phyloP scores from a whole-genome alignment of 2,329 filamentous ascomycete genomes.

The Phialocephala subalpina region DNA sequence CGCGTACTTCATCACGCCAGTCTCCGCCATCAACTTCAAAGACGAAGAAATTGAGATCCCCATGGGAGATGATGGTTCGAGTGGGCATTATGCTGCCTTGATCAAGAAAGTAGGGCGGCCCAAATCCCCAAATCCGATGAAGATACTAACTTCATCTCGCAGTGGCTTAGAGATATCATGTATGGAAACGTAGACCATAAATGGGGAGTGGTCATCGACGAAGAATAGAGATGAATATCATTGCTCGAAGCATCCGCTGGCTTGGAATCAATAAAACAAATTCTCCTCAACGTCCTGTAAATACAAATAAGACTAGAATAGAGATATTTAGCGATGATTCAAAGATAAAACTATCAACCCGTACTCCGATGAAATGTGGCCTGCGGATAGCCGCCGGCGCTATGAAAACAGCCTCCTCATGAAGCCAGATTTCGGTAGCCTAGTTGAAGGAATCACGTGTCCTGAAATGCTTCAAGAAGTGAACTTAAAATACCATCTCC shows the following conservation, averaged over 20 bases:
- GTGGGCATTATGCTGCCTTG: constrained; percentile 61
- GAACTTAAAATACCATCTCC: not conserved
- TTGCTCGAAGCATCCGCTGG: too few species aligned
- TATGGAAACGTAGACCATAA: constrained; percentile 73
- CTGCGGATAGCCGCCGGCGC: not conserved
- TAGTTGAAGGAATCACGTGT: not conserved
- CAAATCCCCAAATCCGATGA: not conserved
- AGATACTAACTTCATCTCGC: not conserved
- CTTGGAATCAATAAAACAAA: too few species aligned
- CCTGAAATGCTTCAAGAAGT: not conserved
- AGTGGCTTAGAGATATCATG: constrained; percentile 75
- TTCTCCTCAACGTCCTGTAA: not conserved
- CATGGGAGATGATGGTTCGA: constrained; percentile 61
- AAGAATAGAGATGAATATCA: constrained; percentile 44
- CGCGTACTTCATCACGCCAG: constrained; percentile 78
- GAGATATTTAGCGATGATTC: not conserved
- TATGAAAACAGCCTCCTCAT: not conserved
- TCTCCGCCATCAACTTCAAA: constrained; percentile 73
- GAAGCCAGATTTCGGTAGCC: not conserved
- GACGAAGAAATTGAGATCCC: constrained; percentile 69
- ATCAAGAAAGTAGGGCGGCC: constrained; percentile 58
- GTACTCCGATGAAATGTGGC: not conserved
- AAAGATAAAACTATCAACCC: not conserved
- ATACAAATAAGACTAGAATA: not conserved
- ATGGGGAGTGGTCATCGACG: constrained; percentile 74